Evolutionary conservation across 768 basidiomycete genomes (phyloP), one percentile per base, ranked within the genome.

Genomic region (Brasilioporus rufonigricans): DNA sequence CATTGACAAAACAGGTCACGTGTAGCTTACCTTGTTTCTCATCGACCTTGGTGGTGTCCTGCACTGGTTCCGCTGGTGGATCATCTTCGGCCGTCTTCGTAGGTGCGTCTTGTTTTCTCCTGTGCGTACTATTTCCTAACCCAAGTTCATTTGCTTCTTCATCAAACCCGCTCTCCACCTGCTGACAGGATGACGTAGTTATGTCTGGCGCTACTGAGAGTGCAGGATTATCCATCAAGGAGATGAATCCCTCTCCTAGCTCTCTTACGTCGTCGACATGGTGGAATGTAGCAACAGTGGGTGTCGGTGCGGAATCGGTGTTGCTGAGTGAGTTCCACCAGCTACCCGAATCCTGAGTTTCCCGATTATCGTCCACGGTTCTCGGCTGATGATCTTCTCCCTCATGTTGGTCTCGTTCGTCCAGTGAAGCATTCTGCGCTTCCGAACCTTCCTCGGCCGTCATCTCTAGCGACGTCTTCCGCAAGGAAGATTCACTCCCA

Each of bases 91-190:
- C 58, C 35, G 62, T 60, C 35, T 69, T 68, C 38, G 73, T 61
- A 32, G 70, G 65, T n/a, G 48, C 52, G 7, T 56, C 57, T 23
- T 49, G 67, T 44, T 72, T 76, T 44, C 65, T 64, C 65, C 72
- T 80, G 19, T 59, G 68, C 44, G 79, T 78, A 14, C 72, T 76
- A 65, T 98, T 99, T 3, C 94, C 93, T 57, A 98, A 79, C 1
- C 97, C 97, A 48, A 99, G 80, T 65, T 97, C 93, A 41, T 96
- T 93, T 1, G 86, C 87, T 1, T n/a, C n/a, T n/a, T 84, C 83
- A 9, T 76, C 69, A 48, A 55, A 53, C n/a, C 26, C 18, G 52
- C 50, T 44, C 43, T 58, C 33, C 29, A 39, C 63, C 33, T 48
- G 52, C 27, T 52, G 63, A 36, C 5, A 50, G 19, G 61, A 38